A percentile compares a stretch with the other conserved stretches of the same genome.
phyloP scores from a whole-genome alignment of 2,329 filamentous ascomycete species.

The Endoconidiophora polonica region DNA sequence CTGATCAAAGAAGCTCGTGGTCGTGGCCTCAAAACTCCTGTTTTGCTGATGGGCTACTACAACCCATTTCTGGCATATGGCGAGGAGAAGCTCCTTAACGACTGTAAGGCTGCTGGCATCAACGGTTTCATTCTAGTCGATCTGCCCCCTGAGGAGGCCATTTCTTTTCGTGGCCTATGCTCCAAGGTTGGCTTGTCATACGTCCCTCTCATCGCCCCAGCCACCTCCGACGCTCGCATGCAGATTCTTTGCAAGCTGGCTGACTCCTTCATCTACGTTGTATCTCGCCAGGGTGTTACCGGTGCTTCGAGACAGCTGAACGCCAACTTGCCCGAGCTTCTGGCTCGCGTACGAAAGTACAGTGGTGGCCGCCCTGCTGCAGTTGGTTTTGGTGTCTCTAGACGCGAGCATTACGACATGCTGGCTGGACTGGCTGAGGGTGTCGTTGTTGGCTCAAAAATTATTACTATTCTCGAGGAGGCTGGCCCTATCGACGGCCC shows the following conservation, averaged over 20 bases:
- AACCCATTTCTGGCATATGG: conserved; percentile 91
- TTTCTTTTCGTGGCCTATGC: conserved; percentile 78
- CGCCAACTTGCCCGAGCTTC: conserved; percentile 61
- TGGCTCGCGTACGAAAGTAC: conserved; percentile 77
- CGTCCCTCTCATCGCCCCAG: conserved; percentile 87
- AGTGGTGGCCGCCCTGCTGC: conserved; percentile 81
- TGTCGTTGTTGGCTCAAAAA: conserved; percentile 92
- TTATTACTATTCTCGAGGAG: conserved; percentile 63
- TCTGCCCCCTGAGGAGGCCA: conserved; percentile 84
- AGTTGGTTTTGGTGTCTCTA: conserved; percentile 92
- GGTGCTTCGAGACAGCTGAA: conserved; percentile 75
- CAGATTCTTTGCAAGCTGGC: conserved; percentile 90
- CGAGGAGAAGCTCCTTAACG: conserved; percentile 71
- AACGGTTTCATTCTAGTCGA: conserved; percentile 98
- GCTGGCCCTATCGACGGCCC: conserved; percentile 45
- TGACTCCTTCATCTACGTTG: conserved; percentile 97
- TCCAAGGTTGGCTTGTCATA: conserved; percentile 72
- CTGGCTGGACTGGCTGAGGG: conserved; percentile 76
- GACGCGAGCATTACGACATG: conserved; percentile 77
- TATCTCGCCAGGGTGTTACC: conserved; percentile 92
- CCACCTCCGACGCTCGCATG: conserved; percentile 86
- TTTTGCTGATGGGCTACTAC: conserved; percentile 97
- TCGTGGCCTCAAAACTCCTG: conserved; percentile 61
- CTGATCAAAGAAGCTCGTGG: conserved; percentile 70
- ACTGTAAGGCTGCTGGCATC: conserved; percentile 69